A percentile compares a stretch with the other conserved stretches of the same genome.
phyloP scores from a whole-genome alignment of 2,329 filamentous ascomycete species.

The Aspergillus unguis region DNA sequence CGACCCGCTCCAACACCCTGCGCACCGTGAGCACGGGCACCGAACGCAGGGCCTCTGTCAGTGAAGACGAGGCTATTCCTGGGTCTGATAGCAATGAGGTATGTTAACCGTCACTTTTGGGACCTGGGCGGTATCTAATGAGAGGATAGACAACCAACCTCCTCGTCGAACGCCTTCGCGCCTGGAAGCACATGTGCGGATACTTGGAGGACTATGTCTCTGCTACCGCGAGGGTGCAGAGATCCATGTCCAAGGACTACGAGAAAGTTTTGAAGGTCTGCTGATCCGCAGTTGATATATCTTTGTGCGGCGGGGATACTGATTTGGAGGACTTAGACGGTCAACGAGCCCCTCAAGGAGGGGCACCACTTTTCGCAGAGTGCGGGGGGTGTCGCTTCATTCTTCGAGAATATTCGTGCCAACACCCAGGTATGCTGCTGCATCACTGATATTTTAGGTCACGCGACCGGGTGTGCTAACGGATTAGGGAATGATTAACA shows the following conservation, averaged over 20 bases:
- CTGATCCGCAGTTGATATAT: neutral
- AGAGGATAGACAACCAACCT: conserved; percentile 65
- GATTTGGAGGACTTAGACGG: conserved; percentile 54
- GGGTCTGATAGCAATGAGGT: conserved; percentile 43
- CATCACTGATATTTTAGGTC: too few relatives aligned
- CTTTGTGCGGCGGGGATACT: conserved; percentile 1
- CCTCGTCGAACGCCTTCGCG: conserved; percentile 80
- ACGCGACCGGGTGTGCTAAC: neutral
- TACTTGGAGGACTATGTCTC: conserved; percentile 88
- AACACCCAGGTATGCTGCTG: conserved; percentile 70
- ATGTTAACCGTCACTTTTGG: conserved; percentile 6
- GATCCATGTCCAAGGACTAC: conserved; percentile 85
- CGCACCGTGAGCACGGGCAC: conserved; percentile 27
- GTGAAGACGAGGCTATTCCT: conserved; percentile 42
- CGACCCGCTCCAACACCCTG: conserved; percentile 33
- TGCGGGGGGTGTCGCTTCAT: conserved; percentile 78
- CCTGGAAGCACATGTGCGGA: conserved; percentile 91
- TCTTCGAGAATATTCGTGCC: conserved; percentile 90
- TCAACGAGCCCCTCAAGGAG: conserved; percentile 80
- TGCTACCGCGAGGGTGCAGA: conserved; percentile 81
- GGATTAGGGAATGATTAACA: conserved; percentile 72
- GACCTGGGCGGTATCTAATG: neutral
- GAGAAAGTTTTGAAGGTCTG: conserved; percentile 83
- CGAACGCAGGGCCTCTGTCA: conserved; percentile 34
- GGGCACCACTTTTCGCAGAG: conserved; percentile 90